phyloP scores from a whole-genome alignment of 2,329 filamentous ascomycete genomes.

The Chaetomiaceae sp. region DNA sequence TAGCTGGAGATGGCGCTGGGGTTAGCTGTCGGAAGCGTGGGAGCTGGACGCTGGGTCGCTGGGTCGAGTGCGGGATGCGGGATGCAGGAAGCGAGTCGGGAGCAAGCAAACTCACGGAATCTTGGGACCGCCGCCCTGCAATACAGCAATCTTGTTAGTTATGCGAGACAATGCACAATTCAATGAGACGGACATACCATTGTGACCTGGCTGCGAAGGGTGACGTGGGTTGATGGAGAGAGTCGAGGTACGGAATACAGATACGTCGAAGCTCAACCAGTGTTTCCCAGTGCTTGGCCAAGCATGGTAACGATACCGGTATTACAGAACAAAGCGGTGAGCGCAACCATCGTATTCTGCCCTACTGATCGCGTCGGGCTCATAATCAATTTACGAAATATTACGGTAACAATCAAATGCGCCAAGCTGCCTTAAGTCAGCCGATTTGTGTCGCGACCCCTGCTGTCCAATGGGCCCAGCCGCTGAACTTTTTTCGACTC shows the following conservation, averaged over 20 bases:
- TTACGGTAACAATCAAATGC: neutral
- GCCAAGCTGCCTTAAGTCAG: conserved; percentile 24
- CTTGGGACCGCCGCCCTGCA: conserved; percentile 67
- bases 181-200: conserved; percentile 44
- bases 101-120: conserved; percentile 46
- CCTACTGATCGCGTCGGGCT: no score
- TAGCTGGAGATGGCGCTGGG: conserved; percentile 52
- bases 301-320: no score
- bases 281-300: neutral
- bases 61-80: neutral
- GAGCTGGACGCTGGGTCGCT: neutral
- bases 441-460: conserved; percentile 17
- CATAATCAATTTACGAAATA: no score
- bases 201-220: conserved; percentile 30
- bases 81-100: no score
- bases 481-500: conserved; percentile 27
- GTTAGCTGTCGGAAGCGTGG: neutral
- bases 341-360: no score
- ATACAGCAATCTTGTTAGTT: conserved; percentile 35
- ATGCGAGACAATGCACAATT: neutral
- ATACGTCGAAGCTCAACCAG: no score
- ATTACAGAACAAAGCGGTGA: no score
- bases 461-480: conserved; percentile 13
- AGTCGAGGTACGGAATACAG: no score
- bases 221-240: conserved; percentile 2